These are phyloP conservation scores for Colletotrichum sp. DNA, from an alignment of 2,329 filamentous ascomycete genomes.

Conservation along the genomic window DNA sequence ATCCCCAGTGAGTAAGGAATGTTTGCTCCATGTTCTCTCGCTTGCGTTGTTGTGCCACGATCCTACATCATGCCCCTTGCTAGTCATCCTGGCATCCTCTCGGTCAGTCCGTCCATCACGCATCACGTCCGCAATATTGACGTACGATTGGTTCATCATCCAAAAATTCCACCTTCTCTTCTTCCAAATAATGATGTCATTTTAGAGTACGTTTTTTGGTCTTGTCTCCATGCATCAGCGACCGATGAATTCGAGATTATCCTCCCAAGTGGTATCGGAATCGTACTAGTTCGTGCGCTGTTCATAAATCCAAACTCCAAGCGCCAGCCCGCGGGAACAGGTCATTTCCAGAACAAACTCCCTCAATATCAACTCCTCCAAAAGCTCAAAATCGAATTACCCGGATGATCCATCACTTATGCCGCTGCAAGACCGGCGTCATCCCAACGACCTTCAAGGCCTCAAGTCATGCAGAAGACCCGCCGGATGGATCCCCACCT, in stretches of 20 bases:
- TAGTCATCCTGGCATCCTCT: not conserved
- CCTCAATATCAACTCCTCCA: not conserved
- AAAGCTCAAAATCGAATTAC: not conserved
- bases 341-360: not conserved
- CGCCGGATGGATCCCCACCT: not conserved
- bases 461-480: not conserved
- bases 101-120: not conserved
- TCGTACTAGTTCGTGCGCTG: not conserved
- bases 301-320: not conserved
- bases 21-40: not conserved
- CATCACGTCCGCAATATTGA: not conserved
- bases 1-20: not conserved
- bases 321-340: not conserved
- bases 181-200: not conserved
- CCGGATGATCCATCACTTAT: not conserved
- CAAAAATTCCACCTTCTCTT: not conserved
- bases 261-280: not conserved
- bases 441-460: not conserved
- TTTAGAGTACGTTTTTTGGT: not conserved
- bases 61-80: not conserved
- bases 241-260: not conserved
- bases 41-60: not conserved
- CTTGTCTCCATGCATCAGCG: not conserved
- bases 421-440: not conserved
- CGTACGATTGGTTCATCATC: not conserved